These are phyloP conservation scores for Pisolithus orientalis DNA, from an alignment of 768 basidiomycete species.

Conservation along the genomic window DNA sequence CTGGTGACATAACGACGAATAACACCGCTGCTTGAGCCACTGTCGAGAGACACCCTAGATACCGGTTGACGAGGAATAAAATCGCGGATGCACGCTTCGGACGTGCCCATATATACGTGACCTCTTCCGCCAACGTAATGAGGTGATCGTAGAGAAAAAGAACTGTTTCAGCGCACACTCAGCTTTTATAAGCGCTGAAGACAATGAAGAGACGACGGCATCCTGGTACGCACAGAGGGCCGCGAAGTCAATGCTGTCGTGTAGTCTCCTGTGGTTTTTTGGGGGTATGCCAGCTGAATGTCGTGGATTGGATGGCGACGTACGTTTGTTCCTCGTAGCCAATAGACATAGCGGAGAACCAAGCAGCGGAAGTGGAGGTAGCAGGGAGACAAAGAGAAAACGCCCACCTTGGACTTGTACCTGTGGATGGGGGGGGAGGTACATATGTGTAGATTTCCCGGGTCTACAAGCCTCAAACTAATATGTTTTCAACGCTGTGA, in stretches of 20 bases:
- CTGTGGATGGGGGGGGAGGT: no score
- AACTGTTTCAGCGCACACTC: slow-evolving; percentile 7
- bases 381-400: no score
- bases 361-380: no score
- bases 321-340: not conserved
- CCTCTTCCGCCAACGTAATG: slow-evolving; percentile 31
- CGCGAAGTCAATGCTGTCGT: not conserved
- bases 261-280: not conserved
- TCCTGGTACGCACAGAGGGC: not conserved
- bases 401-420: no score
- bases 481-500: no score
- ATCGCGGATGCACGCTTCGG: slow-evolving; percentile 33
- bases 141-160: slow-evolving; percentile 26
- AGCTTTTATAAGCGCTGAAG: not conserved
- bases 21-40: slow-evolving; percentile 25
- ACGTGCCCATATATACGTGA: slow-evolving; percentile 40
- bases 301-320: not conserved
- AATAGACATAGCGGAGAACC: not conserved
- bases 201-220: not conserved
- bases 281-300: no score
- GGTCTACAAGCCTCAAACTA: no score
- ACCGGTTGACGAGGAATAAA: slow-evolving; percentile 47
- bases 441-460: no score
- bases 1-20: slow-evolving; percentile 16
- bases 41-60: slow-evolving; percentile 38